A percentile compares a stretch with the other conserved stretches of the same genome.
Evolutionary conservation across 768 basidiomycete species (phyloP).

Genomic region (Sutorius australiensis): DNA sequence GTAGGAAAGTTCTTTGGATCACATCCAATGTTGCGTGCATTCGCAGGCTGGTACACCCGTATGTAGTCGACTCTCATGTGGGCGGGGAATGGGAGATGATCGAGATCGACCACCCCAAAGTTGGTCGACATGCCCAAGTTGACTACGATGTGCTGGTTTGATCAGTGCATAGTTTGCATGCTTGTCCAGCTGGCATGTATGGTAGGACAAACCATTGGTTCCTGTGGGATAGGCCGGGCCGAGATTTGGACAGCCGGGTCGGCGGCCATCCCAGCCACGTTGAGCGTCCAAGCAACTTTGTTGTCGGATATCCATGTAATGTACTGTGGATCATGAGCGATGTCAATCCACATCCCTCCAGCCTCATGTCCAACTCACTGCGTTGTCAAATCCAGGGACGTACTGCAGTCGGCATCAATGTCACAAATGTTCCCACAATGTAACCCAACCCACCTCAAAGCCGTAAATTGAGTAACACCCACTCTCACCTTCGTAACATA

Average conservation of each 20-base stretch:
- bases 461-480: slow-evolving; percentile 75
- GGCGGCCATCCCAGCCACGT: slow-evolving; percentile 61
- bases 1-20: slow-evolving; percentile 67
- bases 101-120: slow-evolving; percentile 56
- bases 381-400: slow-evolving; percentile 61
- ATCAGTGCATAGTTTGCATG: neutral
- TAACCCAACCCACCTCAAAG: slow-evolving; percentile 54
- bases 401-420: slow-evolving; percentile 17
- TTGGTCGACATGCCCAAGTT: slow-evolving; percentile 60
- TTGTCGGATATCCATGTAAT: slow-evolving; percentile 81
- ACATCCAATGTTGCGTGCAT: slow-evolving; percentile 68
- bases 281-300: slow-evolving; percentile 70
- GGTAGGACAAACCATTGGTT: slow-evolving; percentile 69
- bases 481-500: slow-evolving; percentile 61
- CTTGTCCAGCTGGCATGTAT: neutral
- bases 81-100: slow-evolving; percentile 47
- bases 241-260: slow-evolving; percentile 59
- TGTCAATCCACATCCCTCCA: neutral
- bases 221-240: slow-evolving; percentile 66
- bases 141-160: slow-evolving; percentile 45
- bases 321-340: slow-evolving; percentile 44
- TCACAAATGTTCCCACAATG: neutral
- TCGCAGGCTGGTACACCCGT: slow-evolving; percentile 68
- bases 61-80: slow-evolving; percentile 52
- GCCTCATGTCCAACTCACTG: slow-evolving; percentile 36